A percentile compares a stretch with the other conserved stretches of the same genome.
These are phyloP conservation scores for Mimosa pudica DNA, from an alignment of 306 rosid species.

Conservation along the genomic window DNA sequence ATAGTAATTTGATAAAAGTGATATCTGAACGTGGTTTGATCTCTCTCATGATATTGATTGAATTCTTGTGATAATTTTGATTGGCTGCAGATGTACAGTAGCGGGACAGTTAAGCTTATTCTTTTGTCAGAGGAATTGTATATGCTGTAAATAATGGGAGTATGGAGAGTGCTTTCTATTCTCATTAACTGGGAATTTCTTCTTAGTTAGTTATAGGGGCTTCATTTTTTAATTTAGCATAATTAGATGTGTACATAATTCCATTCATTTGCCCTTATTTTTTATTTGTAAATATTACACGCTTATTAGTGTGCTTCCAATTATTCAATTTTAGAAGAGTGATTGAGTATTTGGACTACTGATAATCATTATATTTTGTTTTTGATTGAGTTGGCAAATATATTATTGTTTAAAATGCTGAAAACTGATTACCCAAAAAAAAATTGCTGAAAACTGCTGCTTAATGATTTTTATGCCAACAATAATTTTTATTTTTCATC, in stretches of 20 bases:
- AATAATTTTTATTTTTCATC: neutral
- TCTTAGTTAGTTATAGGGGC: conserved; percentile 36
- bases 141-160: conserved; percentile 43
- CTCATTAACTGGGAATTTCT: conserved; percentile 28
- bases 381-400: neutral
- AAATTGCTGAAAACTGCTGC: neutral
- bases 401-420: neutral
- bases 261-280: conserved; percentile 54
- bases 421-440: neutral
- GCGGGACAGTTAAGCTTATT: conserved; percentile 40
- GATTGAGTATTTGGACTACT: conserved; percentile 12
- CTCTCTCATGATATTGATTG: neutral
- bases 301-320: conserved; percentile 19
- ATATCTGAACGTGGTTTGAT: conserved; percentile 1
- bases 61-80: conserved; percentile 20
- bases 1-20: neutral
- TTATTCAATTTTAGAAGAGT: conserved; percentile 18
- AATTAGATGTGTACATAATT: conserved; percentile 45
- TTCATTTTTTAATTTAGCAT: conserved; percentile 35
- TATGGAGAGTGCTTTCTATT: conserved; percentile 36
- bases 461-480: neutral
- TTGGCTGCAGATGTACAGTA: conserved; percentile 51
- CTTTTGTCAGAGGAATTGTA: conserved; percentile 45
- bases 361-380: neutral
- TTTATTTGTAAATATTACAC: conserved; percentile 40